Evolutionary conservation across 495 filamentous ascomycete species (phyloP).

Genomic region (Xylaria telfairii): DNA sequence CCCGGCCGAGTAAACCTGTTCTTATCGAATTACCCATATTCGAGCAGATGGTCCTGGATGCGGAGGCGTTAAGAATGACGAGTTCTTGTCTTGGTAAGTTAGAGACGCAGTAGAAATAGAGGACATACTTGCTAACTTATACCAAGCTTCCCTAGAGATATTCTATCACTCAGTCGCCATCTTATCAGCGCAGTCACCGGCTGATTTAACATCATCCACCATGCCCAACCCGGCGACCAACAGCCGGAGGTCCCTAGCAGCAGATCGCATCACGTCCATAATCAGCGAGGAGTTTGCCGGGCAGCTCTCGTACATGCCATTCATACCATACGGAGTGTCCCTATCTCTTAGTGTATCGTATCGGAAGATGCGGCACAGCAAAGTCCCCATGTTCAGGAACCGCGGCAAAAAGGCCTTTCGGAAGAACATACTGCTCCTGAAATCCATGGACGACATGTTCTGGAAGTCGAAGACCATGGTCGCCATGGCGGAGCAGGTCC

Average conservation of each 20-base stretch:
- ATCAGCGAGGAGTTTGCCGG: slow-evolving; percentile 60
- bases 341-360: slow-evolving; percentile 74
- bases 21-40: slow-evolving; percentile 65
- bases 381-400: slow-evolving; percentile 65
- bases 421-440: slow-evolving; percentile 61
- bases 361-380: slow-evolving; percentile 71
- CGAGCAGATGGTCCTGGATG: slow-evolving; percentile 66
- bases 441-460: slow-evolving; percentile 62
- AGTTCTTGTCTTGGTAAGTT: slow-evolving; percentile 54
- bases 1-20: slow-evolving; percentile 50
- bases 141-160: slow-evolving; percentile 65
- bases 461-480: slow-evolving; percentile 51
- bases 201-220: slow-evolving; percentile 48
- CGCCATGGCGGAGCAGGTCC: slow-evolving; percentile 42
- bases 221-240: slow-evolving; percentile 62
- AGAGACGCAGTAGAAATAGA: neutral
- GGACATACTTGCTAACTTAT: slow-evolving; percentile 23
- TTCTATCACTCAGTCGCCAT: slow-evolving; percentile 75
- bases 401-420: slow-evolving; percentile 67
- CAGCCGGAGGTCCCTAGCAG: slow-evolving; percentile 66
- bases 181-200: slow-evolving; percentile 51
- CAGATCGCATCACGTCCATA: slow-evolving; percentile 68
- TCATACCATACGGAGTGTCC: slow-evolving; percentile 71
- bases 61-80: slow-evolving; percentile 46
- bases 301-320: slow-evolving; percentile 63